These are phyloP conservation scores for Thermoascus crustaceus DNA, from an alignment of 2,329 filamentous ascomycete genomes.

Conservation along the genomic window DNA sequence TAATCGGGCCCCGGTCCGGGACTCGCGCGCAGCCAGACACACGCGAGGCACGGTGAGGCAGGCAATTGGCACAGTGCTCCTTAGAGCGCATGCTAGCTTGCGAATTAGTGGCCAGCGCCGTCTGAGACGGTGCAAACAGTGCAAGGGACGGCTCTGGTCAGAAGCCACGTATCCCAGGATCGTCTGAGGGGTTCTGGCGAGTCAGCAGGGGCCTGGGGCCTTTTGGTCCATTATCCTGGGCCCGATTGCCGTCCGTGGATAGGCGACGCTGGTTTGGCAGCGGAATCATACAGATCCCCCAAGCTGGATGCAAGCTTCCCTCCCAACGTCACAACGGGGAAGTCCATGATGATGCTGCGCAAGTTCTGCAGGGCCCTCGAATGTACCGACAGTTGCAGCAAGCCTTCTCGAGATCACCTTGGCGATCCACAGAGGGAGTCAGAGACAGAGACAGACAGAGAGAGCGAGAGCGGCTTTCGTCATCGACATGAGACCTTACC, in stretches of 20 bases:
- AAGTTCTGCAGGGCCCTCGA: background rate
- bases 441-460: no score
- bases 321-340: no score
- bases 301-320: no score
- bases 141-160: slow-evolving; percentile 2
- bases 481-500: no score
- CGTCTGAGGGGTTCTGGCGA: slow-evolving; percentile 1
- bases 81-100: background rate
- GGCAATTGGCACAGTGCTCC: background rate
- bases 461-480: no score
- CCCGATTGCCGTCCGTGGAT: no score
- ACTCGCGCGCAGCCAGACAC: background rate
- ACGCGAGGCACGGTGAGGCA: background rate
- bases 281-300: no score
- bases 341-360: no score
- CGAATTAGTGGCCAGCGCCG: slow-evolving; percentile 1
- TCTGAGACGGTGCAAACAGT: slow-evolving; percentile 1
- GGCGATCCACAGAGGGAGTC: no score
- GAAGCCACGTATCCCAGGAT: background rate
- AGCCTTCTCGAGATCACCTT: background rate
- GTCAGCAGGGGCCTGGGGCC: no score
- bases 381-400: no score
- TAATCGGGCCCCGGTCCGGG: slow-evolving; percentile 1
- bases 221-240: background rate
- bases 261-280: no score